Conservation (phyloP, 805 yeast genomes). For the Kluyveromyces lactis region DNA sequence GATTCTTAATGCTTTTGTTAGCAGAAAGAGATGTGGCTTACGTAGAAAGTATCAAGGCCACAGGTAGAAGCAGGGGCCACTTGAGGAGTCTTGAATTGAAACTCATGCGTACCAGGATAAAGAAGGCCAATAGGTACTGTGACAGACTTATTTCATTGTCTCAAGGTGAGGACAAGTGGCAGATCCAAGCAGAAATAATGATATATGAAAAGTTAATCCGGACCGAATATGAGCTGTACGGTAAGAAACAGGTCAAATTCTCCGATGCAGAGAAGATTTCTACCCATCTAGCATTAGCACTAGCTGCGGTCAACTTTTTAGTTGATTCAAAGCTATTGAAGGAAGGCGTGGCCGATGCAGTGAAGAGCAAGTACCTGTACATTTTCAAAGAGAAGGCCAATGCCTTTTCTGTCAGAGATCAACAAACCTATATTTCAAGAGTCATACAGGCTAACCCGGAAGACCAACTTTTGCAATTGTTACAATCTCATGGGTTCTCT, state of each 20-base stretch:
- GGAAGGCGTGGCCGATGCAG: conserved; percentile 13
- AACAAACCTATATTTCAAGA: conserved; percentile 16
- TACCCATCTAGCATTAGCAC: conserved; percentile 15
- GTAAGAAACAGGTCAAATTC: conserved; percentile 11
- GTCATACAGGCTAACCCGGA: conserved; percentile 11
- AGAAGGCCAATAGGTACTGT: conserved; percentile 45
- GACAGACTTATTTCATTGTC: conserved; percentile 36
- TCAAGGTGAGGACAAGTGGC: conserved; percentile 31
- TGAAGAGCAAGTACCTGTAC: conserved; percentile 23
- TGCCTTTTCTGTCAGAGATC: conserved; percentile 16
- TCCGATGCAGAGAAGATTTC: conserved; percentile 19
- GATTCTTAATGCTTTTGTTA: conserved; percentile 50
- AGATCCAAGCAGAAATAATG: conserved; percentile 30
- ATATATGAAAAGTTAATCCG: conserved; percentile 41
- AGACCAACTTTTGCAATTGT: conserved; percentile 33
- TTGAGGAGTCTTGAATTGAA: conserved; percentile 31
- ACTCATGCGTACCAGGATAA: conserved; percentile 56
- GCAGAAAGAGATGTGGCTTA: conserved; percentile 60
- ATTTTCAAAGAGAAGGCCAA: conserved; percentile 23
- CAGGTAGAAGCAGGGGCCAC: conserved; percentile 25
- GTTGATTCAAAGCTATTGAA: conserved; percentile 12
- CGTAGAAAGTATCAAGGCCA: conserved; percentile 23
- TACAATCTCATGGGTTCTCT: conserved; percentile 26
- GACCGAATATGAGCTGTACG: conserved; percentile 32
- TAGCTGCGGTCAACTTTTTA: conserved; percentile 20